Percentiles rank a stretch among this genome's conserved stretches.
Conservation (phyloP, 805 yeast species). For the Hemisphaericaspora nanyangensis region DNA sequence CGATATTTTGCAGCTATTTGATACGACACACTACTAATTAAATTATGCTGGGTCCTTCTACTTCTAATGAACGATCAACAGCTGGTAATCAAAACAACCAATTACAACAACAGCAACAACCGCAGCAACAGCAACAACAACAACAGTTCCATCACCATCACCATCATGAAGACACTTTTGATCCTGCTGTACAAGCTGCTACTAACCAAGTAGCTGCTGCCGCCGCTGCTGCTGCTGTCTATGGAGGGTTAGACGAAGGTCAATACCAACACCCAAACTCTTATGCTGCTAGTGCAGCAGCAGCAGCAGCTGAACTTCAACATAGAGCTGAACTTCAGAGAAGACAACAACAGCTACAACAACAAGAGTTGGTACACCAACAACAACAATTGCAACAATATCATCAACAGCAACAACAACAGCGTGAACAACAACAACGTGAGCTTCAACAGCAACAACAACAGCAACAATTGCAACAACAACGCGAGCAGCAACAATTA, state of each 20-base stretch:
- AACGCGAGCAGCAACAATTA: constrained; percentile 6
- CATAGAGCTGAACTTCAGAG: constrained; percentile 17
- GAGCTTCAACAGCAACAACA: constrained; percentile 11
- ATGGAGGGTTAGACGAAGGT: constrained; percentile 1
- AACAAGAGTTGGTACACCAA: constrained; percentile 15
- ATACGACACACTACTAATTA: too few relatives aligned
- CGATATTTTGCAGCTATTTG: too few relatives aligned
- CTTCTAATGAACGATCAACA: constrained; percentile 27
- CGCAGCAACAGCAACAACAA: constrained; percentile 13
- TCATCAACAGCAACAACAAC: constrained; percentile 13
- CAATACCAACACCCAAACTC: constrained; percentile 9
- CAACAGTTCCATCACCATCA: constrained; percentile 10
- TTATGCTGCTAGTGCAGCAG: constrained; percentile 12
- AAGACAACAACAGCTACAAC: constrained; percentile 15
- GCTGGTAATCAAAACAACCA: constrained; percentile 10
- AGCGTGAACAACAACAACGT: constrained; percentile 11
- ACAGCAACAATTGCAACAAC: constrained; percentile 9
- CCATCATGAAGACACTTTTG: constrained; percentile 8
- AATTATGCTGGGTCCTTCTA: constrained; percentile 16
- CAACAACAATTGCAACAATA: constrained; percentile 10
- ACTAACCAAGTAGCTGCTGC: constrained; percentile 16
- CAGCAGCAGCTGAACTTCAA: constrained; percentile 16
- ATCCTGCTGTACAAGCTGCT: constrained; percentile 11
- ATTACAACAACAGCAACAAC: constrained; percentile 6
- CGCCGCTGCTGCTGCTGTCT: constrained; percentile 13